These are phyloP conservation scores for Phytophthora cryptogea DNA, from an alignment of 352 stramenopile species.

Conservation along the genomic window DNA sequence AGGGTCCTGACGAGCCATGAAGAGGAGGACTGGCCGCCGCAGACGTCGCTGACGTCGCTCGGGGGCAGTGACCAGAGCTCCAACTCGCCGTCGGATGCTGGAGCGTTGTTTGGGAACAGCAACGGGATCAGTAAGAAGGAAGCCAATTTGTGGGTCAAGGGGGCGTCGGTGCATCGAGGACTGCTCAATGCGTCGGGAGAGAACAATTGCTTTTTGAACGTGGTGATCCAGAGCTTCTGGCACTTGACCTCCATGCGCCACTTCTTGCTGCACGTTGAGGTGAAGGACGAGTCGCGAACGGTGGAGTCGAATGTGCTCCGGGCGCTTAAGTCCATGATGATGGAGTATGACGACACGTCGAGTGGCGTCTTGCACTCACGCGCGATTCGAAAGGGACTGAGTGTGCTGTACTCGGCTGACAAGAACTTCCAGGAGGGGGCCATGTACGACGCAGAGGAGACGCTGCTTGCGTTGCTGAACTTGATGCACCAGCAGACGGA, in stretches of 20 bases:
- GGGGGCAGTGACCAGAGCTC: slow-evolving; percentile 36
- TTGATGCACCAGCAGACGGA: slow-evolving; percentile 89
- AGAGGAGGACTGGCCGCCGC: slow-evolving; percentile 40
- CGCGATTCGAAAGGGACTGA: slow-evolving; percentile 82
- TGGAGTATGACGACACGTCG: slow-evolving; percentile 83
- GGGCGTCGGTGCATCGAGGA: slow-evolving; percentile 78
- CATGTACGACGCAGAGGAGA: slow-evolving; percentile 90
- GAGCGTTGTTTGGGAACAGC: slow-evolving; percentile 10
- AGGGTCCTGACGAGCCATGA: slow-evolving; percentile 50
- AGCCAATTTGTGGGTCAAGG: slow-evolving; percentile 81
- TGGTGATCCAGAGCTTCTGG: slow-evolving; percentile 92
- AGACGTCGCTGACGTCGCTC: slow-evolving; percentile 30
- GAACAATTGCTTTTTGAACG: slow-evolving; percentile 92
- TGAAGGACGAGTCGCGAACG: slow-evolving; percentile 71
- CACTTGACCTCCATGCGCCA: slow-evolving; percentile 88
- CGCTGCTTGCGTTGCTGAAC: slow-evolving; percentile 80
- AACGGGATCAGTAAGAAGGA: slow-evolving; percentile 51
- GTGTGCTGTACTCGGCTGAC: slow-evolving; percentile 80
- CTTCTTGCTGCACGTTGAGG: slow-evolving; percentile 85
- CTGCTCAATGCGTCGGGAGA: slow-evolving; percentile 80
- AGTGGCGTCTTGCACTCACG: slow-evolving; percentile 79
- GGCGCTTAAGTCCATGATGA: slow-evolving; percentile 82
- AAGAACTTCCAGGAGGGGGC: slow-evolving; percentile 87
- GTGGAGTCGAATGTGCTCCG: slow-evolving; percentile 81
- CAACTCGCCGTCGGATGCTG: slow-evolving; percentile 26